phyloP scores from a whole-genome alignment of 768 basidiomycete species.

The Epithele typhae region DNA sequence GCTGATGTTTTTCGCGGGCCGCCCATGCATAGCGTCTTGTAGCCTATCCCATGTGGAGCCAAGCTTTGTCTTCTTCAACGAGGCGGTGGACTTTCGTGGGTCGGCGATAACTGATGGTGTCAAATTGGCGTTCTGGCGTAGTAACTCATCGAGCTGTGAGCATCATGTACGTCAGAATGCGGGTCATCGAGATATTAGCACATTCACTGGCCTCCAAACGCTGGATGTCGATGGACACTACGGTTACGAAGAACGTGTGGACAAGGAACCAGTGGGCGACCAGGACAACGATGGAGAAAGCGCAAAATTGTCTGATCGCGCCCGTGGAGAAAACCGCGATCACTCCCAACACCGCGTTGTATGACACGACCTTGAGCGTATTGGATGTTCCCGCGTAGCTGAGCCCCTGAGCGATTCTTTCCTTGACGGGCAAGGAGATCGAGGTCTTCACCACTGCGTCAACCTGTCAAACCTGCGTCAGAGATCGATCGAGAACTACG shows the following conservation, averaged over 20 bases:
- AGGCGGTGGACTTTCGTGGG: slow-evolving; percentile 11
- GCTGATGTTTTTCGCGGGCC: slow-evolving; percentile 75
- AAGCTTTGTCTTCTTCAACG: slow-evolving; percentile 35
- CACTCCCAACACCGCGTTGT: slow-evolving; percentile 74
- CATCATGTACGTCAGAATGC: neutral
- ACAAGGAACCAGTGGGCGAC: slow-evolving; percentile 98
- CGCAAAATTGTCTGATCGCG: slow-evolving; percentile 88
- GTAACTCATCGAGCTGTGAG: slow-evolving; percentile 73
- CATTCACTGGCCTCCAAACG: slow-evolving; percentile 65
- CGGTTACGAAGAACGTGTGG: slow-evolving; percentile 93
- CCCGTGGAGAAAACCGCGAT: slow-evolving; percentile 73
- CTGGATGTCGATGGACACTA: slow-evolving; percentile 93
- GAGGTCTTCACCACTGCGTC: slow-evolving; percentile 83
- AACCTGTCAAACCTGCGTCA: slow-evolving; percentile 48
- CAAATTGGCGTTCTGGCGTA: slow-evolving; percentile 64
- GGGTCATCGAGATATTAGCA: slow-evolving; percentile 1
- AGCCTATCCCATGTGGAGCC: slow-evolving; percentile 36
- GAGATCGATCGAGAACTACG: slow-evolving; percentile 8
- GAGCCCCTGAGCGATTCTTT: slow-evolving; percentile 89
- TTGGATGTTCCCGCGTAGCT: slow-evolving; percentile 87
- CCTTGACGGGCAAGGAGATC: slow-evolving; percentile 84
- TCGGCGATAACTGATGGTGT: slow-evolving; percentile 37
- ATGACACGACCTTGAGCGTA: slow-evolving; percentile 86
- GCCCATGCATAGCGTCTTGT: slow-evolving; percentile 53
- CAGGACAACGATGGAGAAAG: slow-evolving; percentile 89